Percentiles rank a stretch among this genome's conserved stretches.
phyloP scores from a whole-genome alignment of 345 rosid genomes.

The Brassica rapa region DNA sequence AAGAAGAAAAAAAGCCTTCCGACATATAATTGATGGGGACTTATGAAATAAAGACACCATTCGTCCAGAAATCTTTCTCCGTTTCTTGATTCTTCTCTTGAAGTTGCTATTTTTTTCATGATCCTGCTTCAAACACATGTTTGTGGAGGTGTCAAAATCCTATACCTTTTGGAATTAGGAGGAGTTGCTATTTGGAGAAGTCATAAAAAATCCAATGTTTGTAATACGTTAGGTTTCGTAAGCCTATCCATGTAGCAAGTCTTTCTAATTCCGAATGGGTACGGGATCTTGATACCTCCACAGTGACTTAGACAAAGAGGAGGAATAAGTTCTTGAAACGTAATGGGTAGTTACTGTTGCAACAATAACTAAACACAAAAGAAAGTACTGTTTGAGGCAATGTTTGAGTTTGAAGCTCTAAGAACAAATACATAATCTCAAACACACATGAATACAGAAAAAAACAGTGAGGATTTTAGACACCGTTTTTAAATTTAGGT shows the following conservation, averaged over 20 bases:
- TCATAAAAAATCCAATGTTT: constrained; percentile 25
- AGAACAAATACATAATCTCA: too few relatives aligned
- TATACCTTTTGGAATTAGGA: constrained; percentile 43
- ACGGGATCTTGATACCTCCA: too few relatives aligned
- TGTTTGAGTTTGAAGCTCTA: neutral
- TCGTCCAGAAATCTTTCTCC: too few relatives aligned
- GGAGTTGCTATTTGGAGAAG: constrained; percentile 23
- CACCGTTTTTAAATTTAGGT: neutral
- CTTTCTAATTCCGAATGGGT: neutral
- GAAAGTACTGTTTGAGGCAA: neutral
- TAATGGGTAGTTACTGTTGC: too few relatives aligned
- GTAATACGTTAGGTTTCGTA: neutral
- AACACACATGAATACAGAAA: too few relatives aligned
- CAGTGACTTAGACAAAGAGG: too few relatives aligned
- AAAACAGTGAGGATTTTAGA: neutral
- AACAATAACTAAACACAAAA: too few relatives aligned
- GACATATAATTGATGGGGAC: neutral
- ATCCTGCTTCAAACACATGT: constrained; percentile 24
- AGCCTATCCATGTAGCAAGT: constrained; percentile 5
- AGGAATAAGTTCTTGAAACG: too few relatives aligned
- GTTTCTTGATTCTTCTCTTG: neutral
- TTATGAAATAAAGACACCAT: too few relatives aligned
- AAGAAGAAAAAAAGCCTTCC: neutral
- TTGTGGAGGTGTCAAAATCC: constrained; percentile 44
- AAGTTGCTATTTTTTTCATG: neutral